Evolutionary conservation across 768 basidiomycete species (phyloP).

Genomic region (Termitomyces sp.): DNA sequence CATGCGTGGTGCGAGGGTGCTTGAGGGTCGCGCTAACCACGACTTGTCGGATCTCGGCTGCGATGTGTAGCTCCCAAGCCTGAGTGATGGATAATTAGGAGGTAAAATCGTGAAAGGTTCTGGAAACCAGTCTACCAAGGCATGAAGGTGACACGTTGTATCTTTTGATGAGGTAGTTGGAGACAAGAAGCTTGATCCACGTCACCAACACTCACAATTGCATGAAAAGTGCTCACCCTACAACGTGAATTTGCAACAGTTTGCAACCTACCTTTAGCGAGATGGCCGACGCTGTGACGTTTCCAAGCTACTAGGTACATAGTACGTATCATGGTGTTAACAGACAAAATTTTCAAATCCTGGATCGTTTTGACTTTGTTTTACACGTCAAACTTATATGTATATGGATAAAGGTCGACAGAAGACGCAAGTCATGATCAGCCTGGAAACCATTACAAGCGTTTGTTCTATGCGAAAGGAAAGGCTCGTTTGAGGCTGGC

Average conservation of each 20-base stretch:
- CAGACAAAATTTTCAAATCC: background rate
- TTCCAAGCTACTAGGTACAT: background rate
- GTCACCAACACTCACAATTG: background rate
- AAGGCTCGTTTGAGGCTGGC: background rate
- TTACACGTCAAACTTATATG: background rate
- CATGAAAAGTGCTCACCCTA: background rate
- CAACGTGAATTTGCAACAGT: background rate
- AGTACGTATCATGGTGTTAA: background rate
- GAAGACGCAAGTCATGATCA: background rate
- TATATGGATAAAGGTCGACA: background rate
- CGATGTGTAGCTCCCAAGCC: background rate
- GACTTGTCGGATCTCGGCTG: constrained; percentile 1
- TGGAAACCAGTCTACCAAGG: background rate
- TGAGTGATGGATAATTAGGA: too few species aligned
- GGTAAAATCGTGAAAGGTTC: too few species aligned
- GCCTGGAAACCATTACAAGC: background rate
- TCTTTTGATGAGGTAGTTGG: background rate
- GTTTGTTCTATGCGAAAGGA: background rate
- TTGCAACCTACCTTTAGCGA: background rate
- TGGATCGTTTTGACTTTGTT: constrained; percentile 1
- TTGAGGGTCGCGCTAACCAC: background rate
- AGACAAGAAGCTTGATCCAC: background rate
- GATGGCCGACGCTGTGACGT: background rate
- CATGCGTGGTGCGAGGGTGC: background rate
- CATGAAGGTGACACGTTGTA: background rate